phyloP scores from a whole-genome alignment of 2,329 filamentous ascomycete species.

The Botryotinia narcissicola region DNA sequence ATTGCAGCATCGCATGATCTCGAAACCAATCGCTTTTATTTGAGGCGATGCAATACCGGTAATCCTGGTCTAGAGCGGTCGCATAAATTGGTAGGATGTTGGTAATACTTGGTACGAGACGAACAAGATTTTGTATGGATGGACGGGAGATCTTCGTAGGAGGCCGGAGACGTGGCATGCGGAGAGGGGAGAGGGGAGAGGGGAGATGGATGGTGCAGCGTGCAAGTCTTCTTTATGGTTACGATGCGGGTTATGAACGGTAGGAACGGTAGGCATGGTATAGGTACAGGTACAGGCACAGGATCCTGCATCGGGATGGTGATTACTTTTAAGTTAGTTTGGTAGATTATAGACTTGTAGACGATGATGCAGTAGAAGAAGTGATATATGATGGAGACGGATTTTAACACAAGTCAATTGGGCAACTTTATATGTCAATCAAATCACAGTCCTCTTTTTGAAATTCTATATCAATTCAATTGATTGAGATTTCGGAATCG shows the following conservation, averaged over 20 bases:
- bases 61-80: conserved; percentile 11
- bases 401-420: neutral
- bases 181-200: neutral
- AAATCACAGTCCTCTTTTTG: neutral
- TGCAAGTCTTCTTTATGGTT: neutral
- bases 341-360: neutral
- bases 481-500: neutral
- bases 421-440: neutral
- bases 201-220: neutral
- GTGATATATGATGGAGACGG: neutral
- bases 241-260: neutral
- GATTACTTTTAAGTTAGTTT: neutral
- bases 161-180: conserved; percentile 17
- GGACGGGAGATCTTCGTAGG: conserved; percentile 14
- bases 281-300: neutral
- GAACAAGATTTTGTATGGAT: conserved; percentile 5
- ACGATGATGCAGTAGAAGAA: neutral
- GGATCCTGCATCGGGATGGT: conserved; percentile 1
- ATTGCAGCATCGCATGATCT: neutral
- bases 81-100: conserved; percentile 1
- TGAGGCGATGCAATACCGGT: conserved; percentile 12
- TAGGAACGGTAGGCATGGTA: neutral
- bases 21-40: conserved; percentile 4
- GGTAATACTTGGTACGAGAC: conserved; percentile 2
- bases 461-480: neutral